Conservation (phyloP, 202 grass and related monocot species). For the Digitaria exilis region DNA sequence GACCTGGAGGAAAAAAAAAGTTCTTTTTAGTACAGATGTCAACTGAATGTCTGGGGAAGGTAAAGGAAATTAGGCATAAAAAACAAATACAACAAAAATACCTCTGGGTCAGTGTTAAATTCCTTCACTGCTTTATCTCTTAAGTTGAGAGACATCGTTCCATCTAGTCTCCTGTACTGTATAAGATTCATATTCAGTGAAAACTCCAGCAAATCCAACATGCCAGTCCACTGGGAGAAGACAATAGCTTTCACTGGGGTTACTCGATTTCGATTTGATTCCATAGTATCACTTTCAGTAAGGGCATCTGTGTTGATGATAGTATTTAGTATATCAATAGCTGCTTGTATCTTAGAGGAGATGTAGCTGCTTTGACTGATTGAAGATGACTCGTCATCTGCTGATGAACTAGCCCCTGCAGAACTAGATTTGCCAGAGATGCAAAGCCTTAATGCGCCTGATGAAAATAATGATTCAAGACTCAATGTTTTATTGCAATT, state of each 20-base stretch:
- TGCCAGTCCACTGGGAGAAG: constrained; percentile 99
- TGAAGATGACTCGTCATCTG: constrained; percentile 53
- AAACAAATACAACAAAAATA: constrained; percentile 26
- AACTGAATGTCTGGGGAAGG: constrained; percentile 13
- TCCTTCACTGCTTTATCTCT: constrained; percentile 90
- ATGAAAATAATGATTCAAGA: constrained; percentile 77
- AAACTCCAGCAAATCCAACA: constrained; percentile 91
- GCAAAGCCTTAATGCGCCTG: constrained; percentile 72
- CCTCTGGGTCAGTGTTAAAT: constrained; percentile 99
- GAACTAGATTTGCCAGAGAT: constrained; percentile 54
- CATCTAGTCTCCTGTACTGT: constrained; percentile 95
- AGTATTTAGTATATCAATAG: constrained; percentile 70
- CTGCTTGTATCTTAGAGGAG: constrained; percentile 85
- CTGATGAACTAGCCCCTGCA: constrained; percentile 53
- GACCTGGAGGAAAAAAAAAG: constrained; percentile 56
- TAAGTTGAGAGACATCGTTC: constrained; percentile 84
- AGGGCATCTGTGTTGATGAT: constrained; percentile 52
- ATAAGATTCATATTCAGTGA: constrained; percentile 79
- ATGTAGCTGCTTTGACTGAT: constrained; percentile 79
- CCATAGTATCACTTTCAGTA: constrained; percentile 45
- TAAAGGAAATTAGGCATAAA: constrained; percentile 27
- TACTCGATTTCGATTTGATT: constrained; percentile 43
- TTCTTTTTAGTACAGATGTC: not conserved
- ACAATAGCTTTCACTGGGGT: constrained; percentile 87
- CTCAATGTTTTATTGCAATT: constrained; percentile 66